These are phyloP conservation scores for Pezicula carpinea DNA, from an alignment of 2,329 filamentous ascomycete genomes.

Conservation along the genomic window DNA sequence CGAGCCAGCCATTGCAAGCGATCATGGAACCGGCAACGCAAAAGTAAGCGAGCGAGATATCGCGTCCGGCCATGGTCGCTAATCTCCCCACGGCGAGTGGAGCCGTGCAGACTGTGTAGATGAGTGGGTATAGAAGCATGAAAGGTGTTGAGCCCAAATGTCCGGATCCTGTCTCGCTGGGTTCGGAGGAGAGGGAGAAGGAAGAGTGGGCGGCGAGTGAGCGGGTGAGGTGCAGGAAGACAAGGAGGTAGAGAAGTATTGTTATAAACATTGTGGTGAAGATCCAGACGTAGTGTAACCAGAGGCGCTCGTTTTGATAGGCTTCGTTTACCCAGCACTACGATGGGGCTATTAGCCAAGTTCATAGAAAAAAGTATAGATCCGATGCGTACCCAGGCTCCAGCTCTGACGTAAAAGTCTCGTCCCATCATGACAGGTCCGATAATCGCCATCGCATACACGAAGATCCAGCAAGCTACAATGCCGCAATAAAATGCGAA, in stretches of 20 bases:
- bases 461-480: constrained; percentile 50
- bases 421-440: constrained; percentile 33
- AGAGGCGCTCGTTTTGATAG: constrained; percentile 50
- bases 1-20: constrained; percentile 50
- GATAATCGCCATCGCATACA: constrained; percentile 51
- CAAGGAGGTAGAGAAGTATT: constrained; percentile 40
- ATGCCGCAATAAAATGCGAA: constrained; percentile 46
- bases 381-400: constrained; percentile 55
- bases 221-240: constrained; percentile 21
- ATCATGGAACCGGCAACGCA: constrained; percentile 56
- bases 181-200: background rate
- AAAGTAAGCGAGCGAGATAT: constrained; percentile 50
- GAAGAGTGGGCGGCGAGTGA: constrained; percentile 1
- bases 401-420: constrained; percentile 58
- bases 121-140: constrained; percentile 62
- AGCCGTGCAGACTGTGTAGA: constrained; percentile 65
- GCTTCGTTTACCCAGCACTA: constrained; percentile 60
- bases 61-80: constrained; percentile 51
- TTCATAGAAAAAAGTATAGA: too few species aligned
- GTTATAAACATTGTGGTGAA: constrained; percentile 47
- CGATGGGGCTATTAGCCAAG: background rate
- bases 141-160: constrained; percentile 34
- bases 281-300: constrained; percentile 63
- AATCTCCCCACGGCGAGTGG: constrained; percentile 63
- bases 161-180: background rate